These are phyloP conservation scores for Podila epigama DNA, from an alignment of 192 early-diverging fungal genomes.

Conservation along the genomic window DNA sequence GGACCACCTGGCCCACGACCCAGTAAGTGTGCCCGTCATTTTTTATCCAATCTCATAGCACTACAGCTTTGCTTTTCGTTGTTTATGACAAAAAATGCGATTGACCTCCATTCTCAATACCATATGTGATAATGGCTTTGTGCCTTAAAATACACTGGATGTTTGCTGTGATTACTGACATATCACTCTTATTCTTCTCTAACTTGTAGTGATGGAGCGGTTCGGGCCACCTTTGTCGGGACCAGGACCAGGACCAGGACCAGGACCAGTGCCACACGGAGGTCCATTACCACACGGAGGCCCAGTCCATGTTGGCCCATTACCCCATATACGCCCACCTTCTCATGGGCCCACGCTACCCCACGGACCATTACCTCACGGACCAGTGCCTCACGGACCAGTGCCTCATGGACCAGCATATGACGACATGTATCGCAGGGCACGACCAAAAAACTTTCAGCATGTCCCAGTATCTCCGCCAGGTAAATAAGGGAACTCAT, in stretches of 20 bases:
- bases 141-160: neutral
- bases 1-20: conserved; percentile 16
- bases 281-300: conserved; percentile 19
- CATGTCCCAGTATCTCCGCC: conserved; percentile 34
- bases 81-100: no score
- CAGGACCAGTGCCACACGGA: no score
- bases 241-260: no score
- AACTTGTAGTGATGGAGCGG: conserved; percentile 24
- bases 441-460: conserved; percentile 43
- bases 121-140: no score
- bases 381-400: no score
- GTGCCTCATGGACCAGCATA: conserved; percentile 32
- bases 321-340: no score
- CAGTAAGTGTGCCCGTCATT: conserved; percentile 1
- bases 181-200: neutral
- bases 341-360: no score
- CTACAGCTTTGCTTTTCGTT: no score
- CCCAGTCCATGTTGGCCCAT: conserved; percentile 20
- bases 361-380: no score
- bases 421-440: conserved; percentile 42
- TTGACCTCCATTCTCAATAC: no score
- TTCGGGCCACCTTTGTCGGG: conserved; percentile 22
- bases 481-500: conserved; percentile 23
- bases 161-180: neutral
- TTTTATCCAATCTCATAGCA: neutral